These are phyloP conservation scores for Podaxis sp. DNA, from an alignment of 768 basidiomycete species.

Conservation along the genomic window DNA sequence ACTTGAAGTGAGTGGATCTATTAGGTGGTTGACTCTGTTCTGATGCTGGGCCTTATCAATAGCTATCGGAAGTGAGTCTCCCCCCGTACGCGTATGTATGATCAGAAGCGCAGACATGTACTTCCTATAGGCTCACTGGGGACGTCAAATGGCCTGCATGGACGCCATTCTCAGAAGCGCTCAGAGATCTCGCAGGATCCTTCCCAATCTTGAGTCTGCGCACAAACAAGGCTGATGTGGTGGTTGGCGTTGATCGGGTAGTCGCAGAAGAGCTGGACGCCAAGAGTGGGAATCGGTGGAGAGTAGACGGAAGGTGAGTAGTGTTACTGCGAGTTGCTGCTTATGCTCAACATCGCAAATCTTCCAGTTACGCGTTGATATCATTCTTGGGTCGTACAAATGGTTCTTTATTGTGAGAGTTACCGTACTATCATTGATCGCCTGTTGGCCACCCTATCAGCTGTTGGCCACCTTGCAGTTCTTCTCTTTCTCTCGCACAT, in stretches of 20 bases:
- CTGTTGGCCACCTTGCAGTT: no score
- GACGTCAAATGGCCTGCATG: slow-evolving; percentile 78
- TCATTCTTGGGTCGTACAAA: slow-evolving; percentile 25
- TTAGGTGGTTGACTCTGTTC: neutral
- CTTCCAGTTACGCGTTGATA: slow-evolving; percentile 41
- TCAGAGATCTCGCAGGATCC: slow-evolving; percentile 74
- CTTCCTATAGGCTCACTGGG: slow-evolving; percentile 67
- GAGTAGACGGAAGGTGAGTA: slow-evolving; percentile 74
- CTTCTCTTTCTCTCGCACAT: no score
- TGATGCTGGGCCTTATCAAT: slow-evolving; percentile 9
- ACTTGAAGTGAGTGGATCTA: slow-evolving; percentile 73
- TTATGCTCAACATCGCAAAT: neutral
- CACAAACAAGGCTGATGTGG: slow-evolving; percentile 95
- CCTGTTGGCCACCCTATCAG: no score
- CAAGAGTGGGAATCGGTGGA: slow-evolving; percentile 63
- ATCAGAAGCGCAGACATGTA: neutral
- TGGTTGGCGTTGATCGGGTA: slow-evolving; percentile 73
- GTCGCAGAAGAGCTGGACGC: slow-evolving; percentile 66
- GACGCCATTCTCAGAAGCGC: slow-evolving; percentile 13
- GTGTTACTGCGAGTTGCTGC: neutral
- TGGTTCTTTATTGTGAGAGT: neutral
- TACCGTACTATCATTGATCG: neutral
- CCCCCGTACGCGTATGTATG: neutral
- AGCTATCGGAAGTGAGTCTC: slow-evolving; percentile 80
- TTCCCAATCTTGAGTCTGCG: slow-evolving; percentile 84